Conservation (phyloP, 1,284 basidiomycete species). For the Ganoderma multipileum region DNA sequence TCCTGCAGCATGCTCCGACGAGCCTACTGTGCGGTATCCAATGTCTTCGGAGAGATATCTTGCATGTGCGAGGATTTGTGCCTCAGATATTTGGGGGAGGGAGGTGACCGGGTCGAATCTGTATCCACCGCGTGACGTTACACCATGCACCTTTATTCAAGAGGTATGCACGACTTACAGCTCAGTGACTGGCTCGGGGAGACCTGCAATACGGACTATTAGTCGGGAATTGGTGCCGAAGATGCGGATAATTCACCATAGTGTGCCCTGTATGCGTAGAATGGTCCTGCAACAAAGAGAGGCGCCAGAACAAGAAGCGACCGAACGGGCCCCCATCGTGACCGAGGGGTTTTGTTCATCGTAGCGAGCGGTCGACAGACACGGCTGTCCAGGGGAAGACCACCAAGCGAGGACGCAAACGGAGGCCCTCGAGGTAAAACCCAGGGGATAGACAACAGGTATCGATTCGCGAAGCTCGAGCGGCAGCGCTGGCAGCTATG, state of each 20-base stretch:
- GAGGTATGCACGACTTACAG: constrained; percentile 40
- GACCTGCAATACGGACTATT: constrained; percentile 35
- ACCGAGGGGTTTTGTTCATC: constrained; percentile 33
- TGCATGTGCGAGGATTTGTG: constrained; percentile 66
- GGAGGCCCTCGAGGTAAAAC: not conserved
- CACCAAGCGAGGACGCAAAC: not conserved
- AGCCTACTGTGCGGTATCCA: constrained; percentile 93
- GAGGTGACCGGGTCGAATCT: constrained; percentile 62
- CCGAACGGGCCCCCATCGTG: constrained; percentile 45
- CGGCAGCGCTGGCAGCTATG: not conserved
- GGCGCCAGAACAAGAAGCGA: constrained; percentile 45
- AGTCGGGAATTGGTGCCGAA: not conserved
- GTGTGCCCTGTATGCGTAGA: constrained; percentile 40
- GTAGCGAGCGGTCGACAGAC: not conserved
- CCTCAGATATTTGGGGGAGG: constrained; percentile 75
- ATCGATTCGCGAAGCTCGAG: not conserved
- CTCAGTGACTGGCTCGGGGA: constrained; percentile 48
- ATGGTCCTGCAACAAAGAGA: constrained; percentile 43
- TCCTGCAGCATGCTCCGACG: constrained; percentile 85
- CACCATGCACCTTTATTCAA: not conserved
- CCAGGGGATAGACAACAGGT: not conserved
- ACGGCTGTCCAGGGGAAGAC: not conserved
- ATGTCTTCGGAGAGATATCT: constrained; percentile 82
- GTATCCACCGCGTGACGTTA: not conserved
- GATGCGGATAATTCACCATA: constrained; percentile 36